Evolutionary conservation across 148 eudicot genomes (phyloP).

Genomic region (Vaccinium darrowii): DNA sequence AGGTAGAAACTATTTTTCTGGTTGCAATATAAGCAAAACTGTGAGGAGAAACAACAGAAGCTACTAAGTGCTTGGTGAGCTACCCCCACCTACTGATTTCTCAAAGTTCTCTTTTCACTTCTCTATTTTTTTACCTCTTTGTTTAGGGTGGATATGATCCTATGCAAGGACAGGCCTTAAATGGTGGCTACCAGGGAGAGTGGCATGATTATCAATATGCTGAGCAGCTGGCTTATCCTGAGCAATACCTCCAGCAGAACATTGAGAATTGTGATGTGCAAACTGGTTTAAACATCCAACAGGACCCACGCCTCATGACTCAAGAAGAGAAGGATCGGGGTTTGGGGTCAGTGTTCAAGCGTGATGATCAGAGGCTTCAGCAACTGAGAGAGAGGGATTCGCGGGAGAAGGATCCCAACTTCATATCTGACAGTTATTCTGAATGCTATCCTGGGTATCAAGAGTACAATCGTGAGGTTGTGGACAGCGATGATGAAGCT

Average conservation of each 20-base stretch:
- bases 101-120: slow-evolving; percentile 8
- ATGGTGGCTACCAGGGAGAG: slow-evolving; percentile 71
- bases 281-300: slow-evolving; percentile 41
- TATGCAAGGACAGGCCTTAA: slow-evolving; percentile 67
- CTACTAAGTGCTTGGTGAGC: slow-evolving; percentile 10
- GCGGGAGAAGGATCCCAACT: slow-evolving; percentile 96
- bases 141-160: slow-evolving; percentile 84
- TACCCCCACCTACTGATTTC: not conserved
- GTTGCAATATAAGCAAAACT: not conserved
- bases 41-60: not conserved
- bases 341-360: slow-evolving; percentile 92
- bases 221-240: slow-evolving; percentile 84
- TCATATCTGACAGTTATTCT: slow-evolving; percentile 96
- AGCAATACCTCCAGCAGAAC: slow-evolving; percentile 83
- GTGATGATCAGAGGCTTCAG: slow-evolving; percentile 89
- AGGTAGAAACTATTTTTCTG: not conserved
- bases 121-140: slow-evolving; percentile 9
- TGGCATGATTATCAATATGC: slow-evolving; percentile 94
- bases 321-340: slow-evolving; percentile 99
- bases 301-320: slow-evolving; percentile 87
- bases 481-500: slow-evolving; percentile 92
- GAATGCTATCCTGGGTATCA: slow-evolving; percentile 99
- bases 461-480: slow-evolving; percentile 90
- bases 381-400: slow-evolving; percentile 92
- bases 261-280: slow-evolving; percentile 65